These are phyloP conservation scores for Phaeosphaeria sp. DNA, from an alignment of 2,329 filamentous ascomycete genomes.

Conservation along the genomic window DNA sequence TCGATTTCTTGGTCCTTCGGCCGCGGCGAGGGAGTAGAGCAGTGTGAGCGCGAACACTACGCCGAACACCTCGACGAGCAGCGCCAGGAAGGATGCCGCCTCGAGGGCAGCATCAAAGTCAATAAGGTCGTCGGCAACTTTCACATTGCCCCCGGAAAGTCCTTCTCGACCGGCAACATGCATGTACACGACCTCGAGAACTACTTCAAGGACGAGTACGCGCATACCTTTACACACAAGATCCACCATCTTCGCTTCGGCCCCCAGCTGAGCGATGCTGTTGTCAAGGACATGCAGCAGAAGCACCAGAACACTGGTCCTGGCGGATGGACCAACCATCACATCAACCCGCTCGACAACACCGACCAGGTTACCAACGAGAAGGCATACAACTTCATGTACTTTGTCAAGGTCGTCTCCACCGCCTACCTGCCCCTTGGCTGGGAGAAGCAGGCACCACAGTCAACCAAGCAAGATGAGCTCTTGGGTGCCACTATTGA, in stretches of 20 bases:
- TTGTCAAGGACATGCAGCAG: slow-evolving; percentile 54
- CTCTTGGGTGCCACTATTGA: slow-evolving; percentile 53
- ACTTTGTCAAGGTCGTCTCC: slow-evolving; percentile 97
- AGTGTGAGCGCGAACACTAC: slow-evolving; percentile 95
- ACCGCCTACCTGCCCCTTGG: slow-evolving; percentile 94
- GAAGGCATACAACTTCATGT: slow-evolving; percentile 95
- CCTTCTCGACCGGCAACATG: slow-evolving; percentile 95
- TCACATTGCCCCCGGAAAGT: slow-evolving; percentile 94
- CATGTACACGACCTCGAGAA: slow-evolving; percentile 98
- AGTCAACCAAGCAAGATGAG: slow-evolving; percentile 56
- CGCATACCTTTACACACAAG: slow-evolving; percentile 87
- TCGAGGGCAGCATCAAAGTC: slow-evolving; percentile 89
- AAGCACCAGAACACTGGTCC: slow-evolving; percentile 63
- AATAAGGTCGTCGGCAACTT: slow-evolving; percentile 99
- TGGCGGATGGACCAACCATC: slow-evolving; percentile 81
- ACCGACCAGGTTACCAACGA: slow-evolving; percentile 79
- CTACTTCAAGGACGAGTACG: slow-evolving; percentile 76
- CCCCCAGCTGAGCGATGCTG: slow-evolving; percentile 80
- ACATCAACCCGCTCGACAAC: slow-evolving; percentile 88
- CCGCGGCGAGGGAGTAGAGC: slow-evolving; percentile 88
- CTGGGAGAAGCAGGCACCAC: slow-evolving; percentile 69
- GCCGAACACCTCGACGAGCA: slow-evolving; percentile 86
- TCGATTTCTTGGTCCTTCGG: slow-evolving; percentile 92
- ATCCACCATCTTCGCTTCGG: slow-evolving; percentile 93
- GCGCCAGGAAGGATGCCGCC: slow-evolving; percentile 89